Percentiles rank a stretch among this genome's conserved stretches.
Evolutionary conservation across 805 yeast species (phyloP).

Genomic region (Pichia manshurica): DNA sequence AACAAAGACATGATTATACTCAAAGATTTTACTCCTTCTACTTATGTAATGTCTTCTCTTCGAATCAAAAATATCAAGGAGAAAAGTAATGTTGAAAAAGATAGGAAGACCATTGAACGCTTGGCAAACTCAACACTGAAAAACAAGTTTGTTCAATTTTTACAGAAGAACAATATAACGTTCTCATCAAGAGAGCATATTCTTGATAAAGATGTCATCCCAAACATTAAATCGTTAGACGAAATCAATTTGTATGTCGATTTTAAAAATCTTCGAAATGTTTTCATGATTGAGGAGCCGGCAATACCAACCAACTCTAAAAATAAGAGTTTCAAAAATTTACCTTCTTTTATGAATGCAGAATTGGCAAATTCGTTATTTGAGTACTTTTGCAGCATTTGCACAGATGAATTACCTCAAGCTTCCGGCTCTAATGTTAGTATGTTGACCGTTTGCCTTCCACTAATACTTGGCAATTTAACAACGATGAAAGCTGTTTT

Average conservation of each 20-base stretch:
- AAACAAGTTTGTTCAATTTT: not conserved
- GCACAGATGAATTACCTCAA: not conserved
- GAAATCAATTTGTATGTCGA: conserved; percentile 10
- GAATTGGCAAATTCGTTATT: conserved; percentile 14
- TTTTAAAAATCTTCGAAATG: conserved; percentile 12
- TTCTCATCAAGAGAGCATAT: not conserved
- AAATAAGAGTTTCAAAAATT: conserved; percentile 9
- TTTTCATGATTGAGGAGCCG: conserved; percentile 14
- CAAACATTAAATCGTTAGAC: conserved; percentile 1
- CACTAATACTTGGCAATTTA: conserved; percentile 18
- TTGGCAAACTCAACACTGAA: not conserved
- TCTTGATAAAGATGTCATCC: not conserved
- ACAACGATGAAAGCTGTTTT: conserved; percentile 16
- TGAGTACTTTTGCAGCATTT: conserved; percentile 10
- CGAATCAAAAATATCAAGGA: not conserved
- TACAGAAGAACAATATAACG: not conserved
- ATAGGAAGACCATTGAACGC: not conserved
- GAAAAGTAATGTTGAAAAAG: not conserved
- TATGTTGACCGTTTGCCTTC: conserved; percentile 15
- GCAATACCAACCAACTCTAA: conserved; percentile 12
- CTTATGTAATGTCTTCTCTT: not conserved
- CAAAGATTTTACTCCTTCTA: not conserved
- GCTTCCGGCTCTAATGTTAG: conserved; percentile 6
- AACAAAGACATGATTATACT: not conserved
- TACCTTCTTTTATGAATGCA: conserved; percentile 13